phyloP scores from a whole-genome alignment of 2,329 filamentous ascomycete species.

The Colletotrichum liriopes region DNA sequence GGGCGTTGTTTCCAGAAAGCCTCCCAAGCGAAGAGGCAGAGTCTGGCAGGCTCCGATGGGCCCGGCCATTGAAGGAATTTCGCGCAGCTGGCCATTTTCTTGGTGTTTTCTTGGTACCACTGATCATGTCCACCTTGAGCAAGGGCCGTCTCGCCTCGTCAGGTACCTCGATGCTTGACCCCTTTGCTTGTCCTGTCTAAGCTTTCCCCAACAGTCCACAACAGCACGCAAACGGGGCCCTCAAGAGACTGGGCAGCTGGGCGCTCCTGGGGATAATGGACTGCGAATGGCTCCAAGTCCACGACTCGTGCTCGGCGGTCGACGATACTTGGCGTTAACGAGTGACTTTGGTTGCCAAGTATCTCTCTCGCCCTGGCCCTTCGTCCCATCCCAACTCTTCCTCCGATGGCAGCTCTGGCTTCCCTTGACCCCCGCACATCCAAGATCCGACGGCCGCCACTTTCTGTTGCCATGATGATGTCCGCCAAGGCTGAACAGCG shows the following conservation, averaged over 20 bases:
- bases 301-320: conserved; percentile 17
- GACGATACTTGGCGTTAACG: conserved; percentile 40
- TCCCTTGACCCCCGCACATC: conserved; percentile 6
- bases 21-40: background rate
- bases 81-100: conserved; percentile 28
- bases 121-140: conserved; percentile 16
- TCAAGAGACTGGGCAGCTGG: conserved; percentile 27
- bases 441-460: background rate
- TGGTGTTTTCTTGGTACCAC: conserved; percentile 43
- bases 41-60: conserved; percentile 2
- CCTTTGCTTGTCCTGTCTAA: conserved; percentile 39
- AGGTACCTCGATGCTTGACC: conserved; percentile 24
- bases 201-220: conserved; percentile 34
- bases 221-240: background rate
- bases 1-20: background rate
- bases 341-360: conserved; percentile 39
- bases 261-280: conserved; percentile 7
- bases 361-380: background rate
- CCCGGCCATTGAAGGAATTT: conserved; percentile 19
- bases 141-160: conserved; percentile 15
- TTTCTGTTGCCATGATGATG: conserved; percentile 16
- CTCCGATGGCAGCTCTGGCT: conserved; percentile 1
- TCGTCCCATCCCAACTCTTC: background rate
- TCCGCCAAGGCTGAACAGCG: conserved; percentile 37
- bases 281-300: background rate